Percentiles rank a stretch among this genome's conserved stretches.
These are phyloP conservation scores for Grosmannia penicillata DNA, from an alignment of 2,329 filamentous ascomycete species.

Conservation along the genomic window DNA sequence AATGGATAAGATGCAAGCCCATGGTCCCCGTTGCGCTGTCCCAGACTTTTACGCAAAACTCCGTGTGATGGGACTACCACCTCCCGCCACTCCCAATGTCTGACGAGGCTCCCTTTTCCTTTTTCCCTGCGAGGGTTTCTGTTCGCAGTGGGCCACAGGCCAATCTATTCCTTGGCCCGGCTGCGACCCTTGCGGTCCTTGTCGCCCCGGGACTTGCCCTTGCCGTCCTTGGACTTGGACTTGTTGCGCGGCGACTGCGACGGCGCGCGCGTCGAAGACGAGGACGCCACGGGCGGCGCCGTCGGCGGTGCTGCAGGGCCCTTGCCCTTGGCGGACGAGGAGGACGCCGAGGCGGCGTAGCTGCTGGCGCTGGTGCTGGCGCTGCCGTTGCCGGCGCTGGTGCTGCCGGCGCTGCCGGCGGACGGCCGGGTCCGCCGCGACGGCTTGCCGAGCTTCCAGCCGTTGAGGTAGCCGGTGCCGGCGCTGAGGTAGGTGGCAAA, in stretches of 20 bases:
- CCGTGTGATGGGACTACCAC: too few relatives aligned
- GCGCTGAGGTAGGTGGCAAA: constrained; percentile 79
- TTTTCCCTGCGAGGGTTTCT: neutral
- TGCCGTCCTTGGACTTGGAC: neutral
- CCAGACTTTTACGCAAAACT: too few relatives aligned
- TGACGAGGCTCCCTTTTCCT: neutral
- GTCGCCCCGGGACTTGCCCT: neutral
- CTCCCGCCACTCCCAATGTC: too few relatives aligned
- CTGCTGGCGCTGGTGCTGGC: neutral
- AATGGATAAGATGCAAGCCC: too few relatives aligned
- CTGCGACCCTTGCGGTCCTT: neutral
- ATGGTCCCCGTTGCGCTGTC: too few relatives aligned
- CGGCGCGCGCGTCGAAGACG: neutral
- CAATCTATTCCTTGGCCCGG: too few relatives aligned
- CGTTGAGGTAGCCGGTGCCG: constrained; percentile 52
- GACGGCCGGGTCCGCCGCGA: neutral
- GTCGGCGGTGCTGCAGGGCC: neutral
- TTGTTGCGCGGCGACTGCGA: neutral
- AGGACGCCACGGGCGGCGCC: neutral
- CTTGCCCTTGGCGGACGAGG: neutral
- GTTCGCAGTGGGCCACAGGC: neutral
- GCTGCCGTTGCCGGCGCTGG: neutral
- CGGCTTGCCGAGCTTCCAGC: constrained; percentile 39
- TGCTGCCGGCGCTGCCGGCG: neutral
- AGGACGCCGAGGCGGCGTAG: too few relatives aligned